Evolutionary conservation across 768 basidiomycete species (phyloP).

Genomic region (Suillus hirtellus): DNA sequence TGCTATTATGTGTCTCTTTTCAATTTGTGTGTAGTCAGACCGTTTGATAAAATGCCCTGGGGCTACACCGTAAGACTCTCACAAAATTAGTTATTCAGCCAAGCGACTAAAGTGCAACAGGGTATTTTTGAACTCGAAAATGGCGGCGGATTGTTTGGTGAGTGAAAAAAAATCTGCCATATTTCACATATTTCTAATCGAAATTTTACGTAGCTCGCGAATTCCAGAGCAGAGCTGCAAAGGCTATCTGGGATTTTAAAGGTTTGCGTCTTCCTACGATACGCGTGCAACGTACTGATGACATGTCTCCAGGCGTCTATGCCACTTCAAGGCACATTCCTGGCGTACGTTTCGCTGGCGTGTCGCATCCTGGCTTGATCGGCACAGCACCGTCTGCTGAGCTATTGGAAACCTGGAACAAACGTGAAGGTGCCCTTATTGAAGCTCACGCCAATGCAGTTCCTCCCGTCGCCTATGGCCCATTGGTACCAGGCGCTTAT

Average conservation of each 20-base stretch:
- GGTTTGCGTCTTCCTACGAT: conserved; percentile 33
- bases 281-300: not conserved
- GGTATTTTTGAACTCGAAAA: conserved; percentile 76
- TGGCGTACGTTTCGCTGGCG: conserved; percentile 76
- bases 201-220: conserved; percentile 46
- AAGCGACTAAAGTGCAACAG: conserved; percentile 31
- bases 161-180: conserved; percentile 7
- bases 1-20: not conserved
- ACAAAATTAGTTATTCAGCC: too few relatives aligned
- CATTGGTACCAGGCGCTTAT: conserved; percentile 59
- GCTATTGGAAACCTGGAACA: conserved; percentile 73
- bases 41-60: conserved; percentile 80
- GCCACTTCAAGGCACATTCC: conserved; percentile 77
- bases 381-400: conserved; percentile 77
- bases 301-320: conserved; percentile 52
- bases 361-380: conserved; percentile 74
- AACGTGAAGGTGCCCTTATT: conserved; percentile 67
- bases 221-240: conserved; percentile 69
- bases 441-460: conserved; percentile 49
- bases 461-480: conserved; percentile 68
- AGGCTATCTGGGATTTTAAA: conserved; percentile 82
- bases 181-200: not conserved
- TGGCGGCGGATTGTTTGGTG: conserved; percentile 71
- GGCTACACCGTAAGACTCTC: conserved; percentile 60
- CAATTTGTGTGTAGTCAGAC: conserved; percentile 42